These are phyloP conservation scores for Coleophoma cylindrospora DNA, from an alignment of 2,329 filamentous ascomycete species.

Conservation along the genomic window DNA sequence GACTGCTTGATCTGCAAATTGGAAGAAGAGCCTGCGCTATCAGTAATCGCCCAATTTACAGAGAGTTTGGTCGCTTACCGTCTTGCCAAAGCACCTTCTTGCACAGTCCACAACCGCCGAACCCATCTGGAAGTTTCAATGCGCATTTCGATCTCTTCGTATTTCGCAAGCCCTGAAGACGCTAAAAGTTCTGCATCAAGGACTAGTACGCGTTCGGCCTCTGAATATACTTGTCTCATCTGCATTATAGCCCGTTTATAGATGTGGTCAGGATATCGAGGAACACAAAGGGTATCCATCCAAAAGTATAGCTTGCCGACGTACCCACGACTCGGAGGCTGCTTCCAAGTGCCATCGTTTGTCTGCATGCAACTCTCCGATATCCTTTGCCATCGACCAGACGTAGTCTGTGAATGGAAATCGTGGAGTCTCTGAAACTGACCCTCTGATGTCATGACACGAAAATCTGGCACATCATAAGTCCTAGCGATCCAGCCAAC, in stretches of 20 bases:
- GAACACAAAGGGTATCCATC: conserved; percentile 8
- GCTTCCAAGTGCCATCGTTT: neutral
- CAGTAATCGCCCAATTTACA: neutral
- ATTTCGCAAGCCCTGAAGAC: conserved; percentile 2
- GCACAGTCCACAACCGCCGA: conserved; percentile 6
- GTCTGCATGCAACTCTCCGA: neutral
- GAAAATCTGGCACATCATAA: conserved; percentile 7
- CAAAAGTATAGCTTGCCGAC: conserved; percentile 6
- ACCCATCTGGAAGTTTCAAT: conserved; percentile 5
- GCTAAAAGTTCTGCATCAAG: conserved; percentile 7
- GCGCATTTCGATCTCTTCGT: conserved; percentile 8
- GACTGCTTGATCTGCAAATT: conserved; percentile 3
- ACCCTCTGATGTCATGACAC: conserved; percentile 1
- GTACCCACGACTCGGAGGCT: neutral
- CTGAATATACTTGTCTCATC: conserved; percentile 6
- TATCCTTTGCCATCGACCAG: neutral
- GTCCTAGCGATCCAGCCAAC: conserved; percentile 1
- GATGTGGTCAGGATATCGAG: conserved; percentile 1
- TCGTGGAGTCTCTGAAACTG: neutral
- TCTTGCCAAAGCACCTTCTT: conserved; percentile 6
- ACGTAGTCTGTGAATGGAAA: neutral
- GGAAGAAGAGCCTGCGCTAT: conserved; percentile 1
- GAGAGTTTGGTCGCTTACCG: neutral
- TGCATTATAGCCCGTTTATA: conserved; percentile 5
- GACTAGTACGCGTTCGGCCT: conserved; percentile 5